Conservation (phyloP, 306 rosid species). For the Rubus parviflorus region DNA sequence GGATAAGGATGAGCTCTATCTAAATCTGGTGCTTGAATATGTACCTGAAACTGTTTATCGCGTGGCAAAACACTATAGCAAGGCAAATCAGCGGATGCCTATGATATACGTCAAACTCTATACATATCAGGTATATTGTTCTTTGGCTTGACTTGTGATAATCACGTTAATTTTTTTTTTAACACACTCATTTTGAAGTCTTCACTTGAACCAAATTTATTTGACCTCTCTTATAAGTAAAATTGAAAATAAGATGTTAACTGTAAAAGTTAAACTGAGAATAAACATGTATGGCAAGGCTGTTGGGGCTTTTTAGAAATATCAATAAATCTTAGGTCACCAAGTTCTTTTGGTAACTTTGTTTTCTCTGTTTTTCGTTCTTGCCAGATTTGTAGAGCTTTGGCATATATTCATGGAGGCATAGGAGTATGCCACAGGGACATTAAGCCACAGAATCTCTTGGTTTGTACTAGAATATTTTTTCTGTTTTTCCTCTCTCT, state of each 20-base stretch:
- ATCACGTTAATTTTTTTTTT: background rate
- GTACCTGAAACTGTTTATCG: constrained; percentile 73
- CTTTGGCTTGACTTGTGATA: background rate
- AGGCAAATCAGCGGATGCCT: constrained; percentile 75
- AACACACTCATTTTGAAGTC: background rate
- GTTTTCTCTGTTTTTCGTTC: background rate
- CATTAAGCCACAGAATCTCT: constrained; percentile 65
- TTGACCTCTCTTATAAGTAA: background rate
- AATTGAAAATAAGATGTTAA: background rate
- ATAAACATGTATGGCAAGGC: background rate
- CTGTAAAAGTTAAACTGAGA: background rate
- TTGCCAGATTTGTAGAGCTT: constrained; percentile 67
- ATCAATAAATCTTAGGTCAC: background rate
- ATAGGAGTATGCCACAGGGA: constrained; percentile 67
- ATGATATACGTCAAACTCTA: constrained; percentile 67
- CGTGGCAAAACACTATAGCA: constrained; percentile 64
- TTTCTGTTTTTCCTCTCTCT: background rate
- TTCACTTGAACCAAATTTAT: background rate
- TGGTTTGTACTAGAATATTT: constrained; percentile 40
- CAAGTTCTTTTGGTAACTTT: background rate
- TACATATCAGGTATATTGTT: constrained; percentile 53
- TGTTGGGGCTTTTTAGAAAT: background rate
- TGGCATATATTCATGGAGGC: constrained; percentile 67
- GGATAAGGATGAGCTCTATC: constrained; percentile 70
- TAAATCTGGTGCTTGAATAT: constrained; percentile 68